These are phyloP conservation scores for Suillus decipiens DNA, from an alignment of 768 basidiomycete genomes.

Conservation along the genomic window DNA sequence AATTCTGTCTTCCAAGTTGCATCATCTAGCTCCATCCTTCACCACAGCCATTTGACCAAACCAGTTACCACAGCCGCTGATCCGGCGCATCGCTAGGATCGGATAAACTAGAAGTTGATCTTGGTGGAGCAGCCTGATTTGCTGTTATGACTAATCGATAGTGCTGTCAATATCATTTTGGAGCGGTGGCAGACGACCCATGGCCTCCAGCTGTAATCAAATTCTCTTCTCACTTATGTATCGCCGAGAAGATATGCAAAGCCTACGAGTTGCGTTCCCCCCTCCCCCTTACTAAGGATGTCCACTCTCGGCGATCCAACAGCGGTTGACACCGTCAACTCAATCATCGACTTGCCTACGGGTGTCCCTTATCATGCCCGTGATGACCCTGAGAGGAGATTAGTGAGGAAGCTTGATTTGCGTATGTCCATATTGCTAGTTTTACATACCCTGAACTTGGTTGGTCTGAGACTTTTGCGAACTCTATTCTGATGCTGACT, in stretches of 20 bases:
- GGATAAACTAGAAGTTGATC: not conserved
- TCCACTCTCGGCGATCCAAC: not conserved
- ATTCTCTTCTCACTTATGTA: not conserved
- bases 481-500: not conserved
- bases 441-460: not conserved
- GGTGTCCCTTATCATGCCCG: not conserved
- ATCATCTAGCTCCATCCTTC: not conserved
- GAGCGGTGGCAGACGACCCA: too few species aligned
- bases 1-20: not conserved
- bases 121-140: not conserved
- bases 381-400: not conserved
- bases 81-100: not conserved
- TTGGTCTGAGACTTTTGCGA: not conserved
- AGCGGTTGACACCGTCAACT: not conserved
- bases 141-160: not conserved
- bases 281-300: not conserved
- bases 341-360: not conserved
- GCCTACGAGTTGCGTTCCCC: not conserved
- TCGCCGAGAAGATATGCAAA: not conserved
- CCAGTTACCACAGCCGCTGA: not conserved
- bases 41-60: not conserved
- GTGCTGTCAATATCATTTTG: not conserved
- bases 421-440: not conserved
- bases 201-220: not conserved
- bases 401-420: slow-evolving; percentile 3